These are phyloP conservation scores for Rhinocladiella similis DNA, from an alignment of 2,329 filamentous ascomycete species.

Conservation along the genomic window DNA sequence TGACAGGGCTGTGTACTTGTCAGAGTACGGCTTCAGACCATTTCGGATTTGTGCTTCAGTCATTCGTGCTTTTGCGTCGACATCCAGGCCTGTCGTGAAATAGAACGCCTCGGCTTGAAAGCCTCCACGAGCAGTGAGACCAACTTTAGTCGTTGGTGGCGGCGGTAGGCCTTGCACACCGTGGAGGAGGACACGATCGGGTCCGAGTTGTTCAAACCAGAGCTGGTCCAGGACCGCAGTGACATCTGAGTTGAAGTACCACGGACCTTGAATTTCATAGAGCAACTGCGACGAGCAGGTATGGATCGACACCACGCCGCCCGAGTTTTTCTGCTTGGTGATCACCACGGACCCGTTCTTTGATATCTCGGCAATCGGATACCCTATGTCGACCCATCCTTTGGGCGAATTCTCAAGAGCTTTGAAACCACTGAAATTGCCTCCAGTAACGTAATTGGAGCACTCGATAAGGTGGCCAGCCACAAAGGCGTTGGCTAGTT, in stretches of 20 bases:
- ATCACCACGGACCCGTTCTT: constrained; percentile 43
- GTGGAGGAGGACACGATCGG: constrained; percentile 50
- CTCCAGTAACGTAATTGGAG: constrained; percentile 45
- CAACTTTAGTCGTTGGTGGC: constrained; percentile 53
- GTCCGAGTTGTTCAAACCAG: constrained; percentile 52
- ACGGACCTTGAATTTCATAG: constrained; percentile 57
- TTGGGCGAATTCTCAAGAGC: constrained; percentile 33
- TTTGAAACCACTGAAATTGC: constrained; percentile 48
- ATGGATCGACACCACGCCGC: constrained; percentile 48
- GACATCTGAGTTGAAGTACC: constrained; percentile 60
- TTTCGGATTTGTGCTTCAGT: constrained; percentile 46
- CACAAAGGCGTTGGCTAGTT: constrained; percentile 42
- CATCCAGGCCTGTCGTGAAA: constrained; percentile 48
- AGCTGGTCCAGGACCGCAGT: constrained; percentile 54
- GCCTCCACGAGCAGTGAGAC: constrained; percentile 48
- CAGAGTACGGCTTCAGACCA: constrained; percentile 36
- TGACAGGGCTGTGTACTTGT: constrained; percentile 34
- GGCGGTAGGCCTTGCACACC: constrained; percentile 47
- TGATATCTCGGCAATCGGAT: constrained; percentile 49
- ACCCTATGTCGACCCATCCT: constrained; percentile 48
- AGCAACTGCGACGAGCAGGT: constrained; percentile 55
- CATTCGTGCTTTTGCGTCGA: constrained; percentile 49
- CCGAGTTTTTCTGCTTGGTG: constrained; percentile 44
- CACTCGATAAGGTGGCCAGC: constrained; percentile 43
- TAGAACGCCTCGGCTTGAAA: constrained; percentile 50